These are phyloP conservation scores for Phylloporus sp. DNA, from an alignment of 768 basidiomycete genomes.

Conservation along the genomic window DNA sequence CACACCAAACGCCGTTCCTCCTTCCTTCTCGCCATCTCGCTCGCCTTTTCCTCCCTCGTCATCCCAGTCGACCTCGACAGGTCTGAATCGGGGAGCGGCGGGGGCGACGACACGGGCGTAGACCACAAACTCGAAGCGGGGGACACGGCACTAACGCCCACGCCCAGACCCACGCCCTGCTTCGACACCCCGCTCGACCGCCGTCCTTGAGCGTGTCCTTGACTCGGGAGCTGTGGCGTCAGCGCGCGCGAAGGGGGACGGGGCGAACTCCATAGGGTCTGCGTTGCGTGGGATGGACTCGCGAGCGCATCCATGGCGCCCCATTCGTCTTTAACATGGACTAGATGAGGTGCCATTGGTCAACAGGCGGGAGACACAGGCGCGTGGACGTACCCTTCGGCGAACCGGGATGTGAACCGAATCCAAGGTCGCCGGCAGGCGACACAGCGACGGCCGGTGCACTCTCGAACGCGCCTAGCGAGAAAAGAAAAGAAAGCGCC, in stretches of 20 bases:
- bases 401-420: conserved; percentile 17
- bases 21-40: conserved; percentile 86
- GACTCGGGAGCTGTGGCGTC: conserved; percentile 23
- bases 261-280: conserved; percentile 17
- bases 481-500: background rate
- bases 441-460: conserved; percentile 32
- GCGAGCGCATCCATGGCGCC: conserved; percentile 10
- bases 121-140: conserved; percentile 16
- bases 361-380: too few relatives aligned
- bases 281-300: conserved; percentile 1
- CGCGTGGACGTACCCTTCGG: conserved; percentile 12
- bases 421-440: conserved; percentile 25
- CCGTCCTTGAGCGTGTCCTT: conserved; percentile 2
- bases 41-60: conserved; percentile 88
- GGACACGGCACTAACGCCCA: conserved; percentile 4
- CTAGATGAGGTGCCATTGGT: too few relatives aligned
- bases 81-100: conserved; percentile 6
- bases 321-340: conserved; percentile 25
- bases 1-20: conserved; percentile 87
- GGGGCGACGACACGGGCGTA: conserved; percentile 26
- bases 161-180: too few relatives aligned
- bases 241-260: conserved; percentile 13
- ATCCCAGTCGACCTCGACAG: conserved; percentile 39
- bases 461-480: conserved; percentile 79
- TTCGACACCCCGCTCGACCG: conserved; percentile 4